Evolutionary conservation across 2,329 filamentous ascomycete species (phyloP), one percentile per base, ranked within the genome.

Genomic region (Nemania diffusa): DNA sequence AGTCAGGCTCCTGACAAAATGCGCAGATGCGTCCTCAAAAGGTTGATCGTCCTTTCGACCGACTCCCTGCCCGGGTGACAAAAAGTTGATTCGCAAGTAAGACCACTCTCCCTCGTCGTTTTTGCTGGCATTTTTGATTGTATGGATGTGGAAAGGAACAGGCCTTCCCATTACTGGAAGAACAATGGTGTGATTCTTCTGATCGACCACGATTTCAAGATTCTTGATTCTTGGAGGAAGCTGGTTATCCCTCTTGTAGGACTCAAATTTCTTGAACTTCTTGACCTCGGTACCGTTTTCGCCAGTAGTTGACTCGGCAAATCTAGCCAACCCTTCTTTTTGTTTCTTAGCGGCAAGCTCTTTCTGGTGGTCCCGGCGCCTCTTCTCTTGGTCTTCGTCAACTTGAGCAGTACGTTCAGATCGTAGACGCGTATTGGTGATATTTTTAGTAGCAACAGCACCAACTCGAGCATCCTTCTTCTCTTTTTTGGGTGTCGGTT

Each of bases 221-320:
- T 97, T 95, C 78, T 92, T 91, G 72, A 97, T 90, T 76, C 90
- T 91, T 15, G 87, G 78, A 1, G 96, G 96, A 61, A 99, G 89
- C 79, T 98, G 95, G 74, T 97, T 97, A 79, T 98, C 96, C 68
- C 95, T 90, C 84, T 98, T 99, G 84, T 99, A 99, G 0, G 96
- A 99, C 80, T 99, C 96, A 77, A 98, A 99, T 63, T 94, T 92
- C 84, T 98, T 98, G 85, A 99, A 98, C 82, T 95, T 97, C 85
- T 98, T 98, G 79, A 97, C 91, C 72, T 96, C 91, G n/a, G 90
- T 90, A 37, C 95, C 96, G 75, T 97, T 96, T 71, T 95, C 86
- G 65, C 91, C 93, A 65, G 90, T 91, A 0, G 92, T 94, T 0
- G 92, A 92, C 76, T 97, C 93, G 48, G 93, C 89, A 78, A 97